Evolutionary conservation across 2,329 filamentous ascomycete species (phyloP), one percentile per base, ranked within the genome.

Genomic region (Nectriaceae sp.): DNA sequence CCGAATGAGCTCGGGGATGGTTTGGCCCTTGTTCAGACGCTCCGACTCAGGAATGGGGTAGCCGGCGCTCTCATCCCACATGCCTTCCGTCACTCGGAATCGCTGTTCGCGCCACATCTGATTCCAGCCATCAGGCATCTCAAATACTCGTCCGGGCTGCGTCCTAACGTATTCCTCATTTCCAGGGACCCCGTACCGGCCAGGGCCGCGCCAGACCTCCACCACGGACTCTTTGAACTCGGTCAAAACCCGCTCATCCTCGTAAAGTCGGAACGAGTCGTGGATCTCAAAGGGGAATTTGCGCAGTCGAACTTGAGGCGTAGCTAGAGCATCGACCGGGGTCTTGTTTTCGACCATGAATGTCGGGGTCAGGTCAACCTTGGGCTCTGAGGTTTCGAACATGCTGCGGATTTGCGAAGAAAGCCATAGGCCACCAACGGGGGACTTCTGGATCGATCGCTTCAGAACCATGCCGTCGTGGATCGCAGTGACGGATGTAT

Each of bases 171-270:
- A 77, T 36, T 97, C 92, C 65, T 94, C 84, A 66, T 93, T 95
- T 31, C 85, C 84, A 19, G 73, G 80, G 57, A 69, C 72, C 36
- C 70, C 69, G 61, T 90, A 84, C 52, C 84, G 80, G 50, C 86
- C 86, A 0, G 89, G 89, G 1, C 90, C 90, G 21, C 84, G 83
- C 93, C 94, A 99, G 13, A 93, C 85, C 72, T 97, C 91, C 21
- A 97, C 91, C 15, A 97, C 90, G 16, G 89, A 95, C 73, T 99
- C 95, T 75, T 99, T 99, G 82, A 96, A 99, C 68, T 97, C 91
- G 31, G 90, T 91, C 48, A 99, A 75, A 36, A 96, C 87, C 44
- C 93, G 89, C 69, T 97, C 94, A 75, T 99, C 92, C 71, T 97
- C 87, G 56, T 93, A 86, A 16, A 78, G 76, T 50, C 88, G 85